Percentiles rank a stretch among this genome's conserved stretches.
Evolutionary conservation across 176 grass and related monocot species (phyloP).

Genomic region (Rhynchospora breviuscula): DNA sequence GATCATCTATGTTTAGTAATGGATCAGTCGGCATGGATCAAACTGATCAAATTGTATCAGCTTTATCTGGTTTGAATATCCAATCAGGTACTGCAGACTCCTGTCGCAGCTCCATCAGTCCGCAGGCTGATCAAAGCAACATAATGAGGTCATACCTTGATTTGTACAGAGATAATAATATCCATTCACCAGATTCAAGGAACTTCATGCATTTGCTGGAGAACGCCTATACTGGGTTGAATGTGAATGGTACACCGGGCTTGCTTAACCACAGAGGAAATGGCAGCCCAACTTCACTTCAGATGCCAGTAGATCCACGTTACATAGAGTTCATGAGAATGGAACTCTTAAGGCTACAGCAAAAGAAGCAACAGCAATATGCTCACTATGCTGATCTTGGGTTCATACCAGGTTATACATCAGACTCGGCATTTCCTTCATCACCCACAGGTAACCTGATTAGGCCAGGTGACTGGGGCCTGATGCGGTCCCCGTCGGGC

Average conservation of each 20-base stretch:
- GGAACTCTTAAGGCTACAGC: slow-evolving; percentile 46
- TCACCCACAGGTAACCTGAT: slow-evolving; percentile 47
- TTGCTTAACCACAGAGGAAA: slow-evolving; percentile 46
- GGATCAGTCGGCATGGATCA: slow-evolving; percentile 40
- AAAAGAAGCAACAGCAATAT: slow-evolving; percentile 52
- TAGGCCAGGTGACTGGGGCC: slow-evolving; percentile 38
- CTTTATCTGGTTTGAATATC: slow-evolving; percentile 67
- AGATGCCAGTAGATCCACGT: slow-evolving; percentile 38
- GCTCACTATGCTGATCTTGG: slow-evolving; percentile 34
- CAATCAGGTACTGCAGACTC: slow-evolving; percentile 17
- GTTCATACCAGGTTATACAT: slow-evolving; percentile 43
- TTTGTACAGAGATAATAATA: neutral
- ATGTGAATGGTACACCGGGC: slow-evolving; percentile 41
- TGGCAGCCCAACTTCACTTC: slow-evolving; percentile 47
- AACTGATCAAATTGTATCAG: slow-evolving; percentile 47
- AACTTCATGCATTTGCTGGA: slow-evolving; percentile 11
- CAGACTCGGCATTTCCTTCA: slow-evolving; percentile 44
- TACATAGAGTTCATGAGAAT: slow-evolving; percentile 54
- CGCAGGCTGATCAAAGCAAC: neutral
- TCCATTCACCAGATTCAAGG: neutral
- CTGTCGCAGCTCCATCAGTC: neutral
- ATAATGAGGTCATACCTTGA: neutral
- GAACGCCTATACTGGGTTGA: slow-evolving; percentile 5
- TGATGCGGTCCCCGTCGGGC: slow-evolving; percentile 41
- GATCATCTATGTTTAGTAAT: slow-evolving; percentile 48